Base-by-base conservation (phyloP, 495 filamentous ascomycete species). In the Neurospora tetraspora region DNA sequence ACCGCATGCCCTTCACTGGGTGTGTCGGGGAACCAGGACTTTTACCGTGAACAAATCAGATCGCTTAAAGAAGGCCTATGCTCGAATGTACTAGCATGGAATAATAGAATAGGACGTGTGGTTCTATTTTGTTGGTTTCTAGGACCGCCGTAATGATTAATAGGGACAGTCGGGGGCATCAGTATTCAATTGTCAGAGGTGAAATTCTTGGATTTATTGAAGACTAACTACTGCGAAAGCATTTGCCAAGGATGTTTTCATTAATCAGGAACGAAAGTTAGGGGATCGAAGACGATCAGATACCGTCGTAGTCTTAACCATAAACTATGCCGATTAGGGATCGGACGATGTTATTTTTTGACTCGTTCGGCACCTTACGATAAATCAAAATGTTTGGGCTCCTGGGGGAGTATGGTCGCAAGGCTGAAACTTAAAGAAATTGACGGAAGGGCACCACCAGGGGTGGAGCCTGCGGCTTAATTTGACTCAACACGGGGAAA, bases 41-140 rank as follows among this genome's bases (percentile, higher is more conserved):
- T 89, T 90, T 90, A 89, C 85, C 87, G 83, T 89, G 85, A 89
- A 89, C 88, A 90, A 89, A 90, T 89, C 87, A 88, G 83, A 89
- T 86, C 88, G 85, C 88, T 89, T 85, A 89, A 90, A 90, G 88
- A 87, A 90, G 86, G 88, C 87, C 84, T 89, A 88, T 90, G 85
- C 86, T 89, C 85, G 85, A 87, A 90, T 90, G 89, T 85, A 87
- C 89, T 89, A 90, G 86, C 86, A 90, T 90, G 85, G 88, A 89
- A 89, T 90, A 89, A 90, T 90, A 87, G 83, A 90, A 89, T 90
- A 90, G 87, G 85, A 90, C 86, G 85, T 88, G 85, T 82, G 84
- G 85, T 89, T 75, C 39, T 42, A 42, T 42, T 42, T 42, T 42
- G 5, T 42, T 42, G 5, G 14, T 42, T 42, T 42, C 14, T 42